Conservation (phyloP, 805 yeast genomes). For the Wickerhamomyces silvicola region DNA sequence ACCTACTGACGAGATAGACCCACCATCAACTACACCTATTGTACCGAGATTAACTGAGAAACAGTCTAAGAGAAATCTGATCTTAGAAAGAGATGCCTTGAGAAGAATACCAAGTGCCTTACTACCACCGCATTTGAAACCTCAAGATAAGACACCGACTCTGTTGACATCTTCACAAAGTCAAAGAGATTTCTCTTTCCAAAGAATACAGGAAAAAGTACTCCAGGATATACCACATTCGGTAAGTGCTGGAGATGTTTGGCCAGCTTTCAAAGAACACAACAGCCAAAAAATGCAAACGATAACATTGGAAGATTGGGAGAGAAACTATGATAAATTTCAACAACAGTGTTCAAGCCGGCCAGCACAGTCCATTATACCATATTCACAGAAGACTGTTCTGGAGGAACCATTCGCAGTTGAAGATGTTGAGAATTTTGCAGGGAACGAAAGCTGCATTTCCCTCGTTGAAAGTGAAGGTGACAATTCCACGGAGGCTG, state of each 20-base stretch:
- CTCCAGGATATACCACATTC: constrained; percentile 20
- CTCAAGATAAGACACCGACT: constrained; percentile 6
- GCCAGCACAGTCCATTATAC: background rate
- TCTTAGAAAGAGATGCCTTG: constrained; percentile 20
- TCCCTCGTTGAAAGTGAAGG: no score
- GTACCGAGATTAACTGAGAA: constrained; percentile 4
- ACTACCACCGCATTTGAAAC: constrained; percentile 22
- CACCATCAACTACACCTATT: constrained; percentile 9
- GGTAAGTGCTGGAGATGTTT: constrained; percentile 8
- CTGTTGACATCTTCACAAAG: background rate
- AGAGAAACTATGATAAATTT: constrained; percentile 7
- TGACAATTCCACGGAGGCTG: constrained; percentile 19
- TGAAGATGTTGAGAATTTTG: background rate
- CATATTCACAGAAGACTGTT: no score
- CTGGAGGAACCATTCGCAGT: no score
- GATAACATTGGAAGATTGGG: constrained; percentile 18
- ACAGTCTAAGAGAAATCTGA: constrained; percentile 7
- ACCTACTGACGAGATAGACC: background rate
- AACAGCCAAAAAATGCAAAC: constrained; percentile 11
- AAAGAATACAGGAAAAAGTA: constrained; percentile 4
- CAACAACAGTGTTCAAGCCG: constrained; percentile 4
- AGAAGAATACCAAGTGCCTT: constrained; percentile 21
- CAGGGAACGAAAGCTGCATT: constrained; percentile 1
- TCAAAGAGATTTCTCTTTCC: background rate
- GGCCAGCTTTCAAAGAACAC: constrained; percentile 9